Conservation (phyloP, 2,329 filamentous ascomycete species). For the Fonsecaea erecta region DNA sequence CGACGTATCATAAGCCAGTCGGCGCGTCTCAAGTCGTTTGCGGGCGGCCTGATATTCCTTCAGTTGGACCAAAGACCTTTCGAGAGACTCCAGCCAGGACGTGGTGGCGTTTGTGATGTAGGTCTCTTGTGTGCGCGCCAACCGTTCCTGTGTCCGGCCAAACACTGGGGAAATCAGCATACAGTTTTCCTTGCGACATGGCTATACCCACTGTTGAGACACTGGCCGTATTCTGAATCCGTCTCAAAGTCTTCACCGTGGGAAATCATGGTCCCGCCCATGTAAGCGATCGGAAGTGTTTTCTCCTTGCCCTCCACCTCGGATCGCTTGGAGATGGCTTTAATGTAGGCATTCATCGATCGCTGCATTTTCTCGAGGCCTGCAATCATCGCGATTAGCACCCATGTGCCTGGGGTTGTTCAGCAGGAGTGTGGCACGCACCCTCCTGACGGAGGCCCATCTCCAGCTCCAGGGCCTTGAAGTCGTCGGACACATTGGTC, state of each 20-base stretch:
- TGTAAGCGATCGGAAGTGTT: conserved; percentile 74
- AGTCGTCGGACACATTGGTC: conserved; percentile 85
- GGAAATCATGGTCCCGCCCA: conserved; percentile 82
- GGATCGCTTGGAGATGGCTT: conserved; percentile 81
- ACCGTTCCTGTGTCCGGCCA: conserved; percentile 84
- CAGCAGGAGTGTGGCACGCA: conserved; percentile 45
- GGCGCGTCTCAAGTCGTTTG: conserved; percentile 90
- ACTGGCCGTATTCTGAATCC: conserved; percentile 89
- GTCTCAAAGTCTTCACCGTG: conserved; percentile 93
- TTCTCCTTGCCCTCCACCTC: conserved; percentile 90
- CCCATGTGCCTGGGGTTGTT: not conserved
- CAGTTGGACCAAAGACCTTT: conserved; percentile 89
- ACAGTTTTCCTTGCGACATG: not conserved
- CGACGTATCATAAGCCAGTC: conserved; percentile 88
- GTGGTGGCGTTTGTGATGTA: conserved; percentile 78
- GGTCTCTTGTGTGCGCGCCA: conserved; percentile 82
- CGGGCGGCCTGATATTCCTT: conserved; percentile 93
- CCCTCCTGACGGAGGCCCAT: conserved; percentile 89
- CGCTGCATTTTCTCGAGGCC: conserved; percentile 89
- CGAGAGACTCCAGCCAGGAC: conserved; percentile 89
- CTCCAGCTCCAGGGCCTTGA: conserved; percentile 85
- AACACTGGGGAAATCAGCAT: conserved; percentile 56
- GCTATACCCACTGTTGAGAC: conserved; percentile 66
- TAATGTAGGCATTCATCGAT: conserved; percentile 83
- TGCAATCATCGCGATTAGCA: conserved; percentile 46